Percentiles rank a stretch among this genome's conserved stretches.
Conservation (phyloP, 108 stramenopile genomes). For the Skeletonema grethae region DNA sequence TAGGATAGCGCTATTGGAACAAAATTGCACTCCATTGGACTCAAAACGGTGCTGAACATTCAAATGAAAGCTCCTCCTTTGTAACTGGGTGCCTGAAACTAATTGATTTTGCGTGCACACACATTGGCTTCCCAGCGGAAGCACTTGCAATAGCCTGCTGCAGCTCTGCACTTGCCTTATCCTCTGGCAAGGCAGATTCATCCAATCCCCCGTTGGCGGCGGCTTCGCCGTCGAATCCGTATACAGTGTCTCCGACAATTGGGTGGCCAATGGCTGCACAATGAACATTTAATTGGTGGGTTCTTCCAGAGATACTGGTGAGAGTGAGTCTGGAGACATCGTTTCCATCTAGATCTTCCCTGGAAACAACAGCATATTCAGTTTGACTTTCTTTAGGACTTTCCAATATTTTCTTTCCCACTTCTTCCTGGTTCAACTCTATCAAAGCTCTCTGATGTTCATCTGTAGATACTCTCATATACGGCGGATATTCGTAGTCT, state of each 20-base stretch:
- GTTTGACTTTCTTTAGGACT: constrained; percentile 79
- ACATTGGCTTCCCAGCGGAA: constrained; percentile 54
- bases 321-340: constrained; percentile 76
- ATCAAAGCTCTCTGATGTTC: constrained; percentile 73
- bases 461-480: constrained; percentile 78
- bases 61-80: constrained; percentile 59
- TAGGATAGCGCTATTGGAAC: background rate
- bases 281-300: constrained; percentile 89
- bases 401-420: constrained; percentile 75
- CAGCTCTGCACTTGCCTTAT: constrained; percentile 60
- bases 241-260: constrained; percentile 83
- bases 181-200: constrained; percentile 53
- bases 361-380: constrained; percentile 62
- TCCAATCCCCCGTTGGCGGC: constrained; percentile 77
- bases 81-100: constrained; percentile 78
- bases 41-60: constrained; percentile 46
- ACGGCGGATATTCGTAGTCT: constrained; percentile 83
- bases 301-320: constrained; percentile 80
- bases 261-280: constrained; percentile 89
- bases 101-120: constrained; percentile 77
- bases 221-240: constrained; percentile 77
- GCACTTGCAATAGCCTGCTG: constrained; percentile 54
- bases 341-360: constrained; percentile 68
- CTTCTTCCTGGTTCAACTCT: constrained; percentile 57
- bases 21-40: background rate